Percentiles rank a stretch among this genome's conserved stretches.
Evolutionary conservation across 345 rosid species (phyloP).

Genomic region (Zanthoxylum bungeanum): DNA sequence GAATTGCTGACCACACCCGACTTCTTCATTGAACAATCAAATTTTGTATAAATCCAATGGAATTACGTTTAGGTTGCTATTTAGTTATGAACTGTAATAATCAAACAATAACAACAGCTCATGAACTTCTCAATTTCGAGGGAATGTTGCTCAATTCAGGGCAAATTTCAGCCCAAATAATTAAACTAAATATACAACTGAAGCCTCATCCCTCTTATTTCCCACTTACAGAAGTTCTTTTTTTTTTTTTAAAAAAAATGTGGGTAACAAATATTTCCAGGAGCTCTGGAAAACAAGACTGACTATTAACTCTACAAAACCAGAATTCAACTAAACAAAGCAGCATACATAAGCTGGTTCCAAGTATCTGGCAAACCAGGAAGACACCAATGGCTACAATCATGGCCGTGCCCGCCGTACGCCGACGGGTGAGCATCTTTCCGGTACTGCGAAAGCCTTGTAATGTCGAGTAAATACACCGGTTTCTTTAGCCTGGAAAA

Average conservation of each 20-base stretch:
- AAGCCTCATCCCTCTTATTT: constrained; percentile 20
- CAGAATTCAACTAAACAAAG: constrained; percentile 35
- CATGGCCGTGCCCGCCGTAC: constrained; percentile 43
- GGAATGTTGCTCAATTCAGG: constrained; percentile 3
- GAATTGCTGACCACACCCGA: too few relatives aligned
- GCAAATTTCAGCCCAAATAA: background rate
- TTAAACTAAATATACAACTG: constrained; percentile 22
- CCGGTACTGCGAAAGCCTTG: constrained; percentile 55
- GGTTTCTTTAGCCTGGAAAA: constrained; percentile 70
- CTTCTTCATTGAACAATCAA: too few relatives aligned
- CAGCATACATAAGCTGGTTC: constrained; percentile 69
- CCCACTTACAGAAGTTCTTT: constrained; percentile 5
- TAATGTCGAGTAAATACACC: constrained; percentile 66
- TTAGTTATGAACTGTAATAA: background rate
- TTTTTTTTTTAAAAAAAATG: background rate
- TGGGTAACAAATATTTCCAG: constrained; percentile 4
- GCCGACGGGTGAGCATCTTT: constrained; percentile 78
- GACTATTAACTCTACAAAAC: background rate
- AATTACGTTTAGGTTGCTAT: too few relatives aligned
- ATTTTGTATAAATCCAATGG: too few relatives aligned
- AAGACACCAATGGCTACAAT: constrained; percentile 96
- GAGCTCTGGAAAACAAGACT: constrained; percentile 16
- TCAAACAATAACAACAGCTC: background rate
- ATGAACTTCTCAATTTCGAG: background rate
- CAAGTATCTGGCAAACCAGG: constrained; percentile 96